Evolutionary conservation across 352 stramenopile genomes (phyloP), one percentile per base, ranked within the genome.

Genomic region (Phytophthora pini): DNA sequence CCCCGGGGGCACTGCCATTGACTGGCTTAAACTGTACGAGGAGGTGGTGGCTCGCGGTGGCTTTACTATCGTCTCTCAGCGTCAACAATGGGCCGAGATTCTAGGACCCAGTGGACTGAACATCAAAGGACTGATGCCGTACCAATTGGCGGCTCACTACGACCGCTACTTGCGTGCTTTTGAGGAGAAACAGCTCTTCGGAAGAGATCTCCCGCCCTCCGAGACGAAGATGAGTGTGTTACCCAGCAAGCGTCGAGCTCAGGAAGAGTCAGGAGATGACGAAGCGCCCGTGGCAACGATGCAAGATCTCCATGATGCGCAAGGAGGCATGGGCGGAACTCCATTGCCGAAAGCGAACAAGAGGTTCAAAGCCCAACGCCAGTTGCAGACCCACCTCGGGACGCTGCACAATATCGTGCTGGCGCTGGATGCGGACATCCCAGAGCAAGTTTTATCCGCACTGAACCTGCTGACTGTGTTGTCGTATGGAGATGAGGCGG

Each of bases 11-110:
- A 70, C 65, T 29, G 17, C 71, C 1, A 87, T 94, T 62, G 84
- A 93, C 70, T 91, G 85, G 79, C 68, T 94, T 20, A 76, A 84
- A 40, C 68, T 94, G 52, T 94, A 94, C 69, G 87, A 94, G 56
- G 87, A 93, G 54, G 84, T 94, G 34, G 87, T 88, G 46, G 70
- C 72, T 54, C 79, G 77, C 27, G 84, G 87, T 50, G 87, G 87
- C 49, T 91, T 79, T 56, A 48, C 64, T 15, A 22, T 75, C 40
- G 79, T 89, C 17, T 87, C 77, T 2, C 72, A 87, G 50, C 67
- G 75, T 32, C 76, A 74, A 39, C 73, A 83, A 26, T 94, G 87
- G 87, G 2, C 66, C 4, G 72, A 84, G 38, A 78, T 86, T 55
- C 56, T 86, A 6, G 74, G 75, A 1, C 61, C 69, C 9, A 74